Conservation (phyloP, 805 yeast species). For the Tetrapisispora taiwanensis region DNA sequence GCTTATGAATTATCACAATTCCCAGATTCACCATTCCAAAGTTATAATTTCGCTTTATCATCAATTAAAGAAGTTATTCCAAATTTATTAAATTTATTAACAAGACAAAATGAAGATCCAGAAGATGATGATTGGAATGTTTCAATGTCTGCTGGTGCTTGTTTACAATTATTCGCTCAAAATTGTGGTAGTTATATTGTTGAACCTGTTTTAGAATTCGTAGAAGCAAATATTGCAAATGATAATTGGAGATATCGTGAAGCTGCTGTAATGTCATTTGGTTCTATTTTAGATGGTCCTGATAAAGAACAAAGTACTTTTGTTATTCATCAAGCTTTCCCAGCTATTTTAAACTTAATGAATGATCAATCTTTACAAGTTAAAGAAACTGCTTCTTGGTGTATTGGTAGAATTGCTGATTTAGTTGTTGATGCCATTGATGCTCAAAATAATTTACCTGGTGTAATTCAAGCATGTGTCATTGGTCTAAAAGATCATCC, state of each 20-base stretch:
- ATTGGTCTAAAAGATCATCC: constrained; percentile 86
- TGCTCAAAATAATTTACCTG: constrained; percentile 52
- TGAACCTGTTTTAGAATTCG: constrained; percentile 75
- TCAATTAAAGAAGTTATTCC: constrained; percentile 85
- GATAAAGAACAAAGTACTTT: constrained; percentile 56
- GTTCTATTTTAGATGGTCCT: constrained; percentile 93
- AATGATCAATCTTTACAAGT: constrained; percentile 72
- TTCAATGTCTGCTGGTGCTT: constrained; percentile 97
- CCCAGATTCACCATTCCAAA: constrained; percentile 40
- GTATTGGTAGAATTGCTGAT: constrained; percentile 93
- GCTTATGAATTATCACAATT: constrained; percentile 56
- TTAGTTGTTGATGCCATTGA: constrained; percentile 69
- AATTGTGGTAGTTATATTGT: constrained; percentile 80
- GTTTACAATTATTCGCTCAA: constrained; percentile 88
- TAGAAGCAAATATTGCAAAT: constrained; percentile 56
- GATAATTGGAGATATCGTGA: constrained; percentile 79
- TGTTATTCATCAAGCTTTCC: constrained; percentile 72
- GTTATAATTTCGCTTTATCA: constrained; percentile 73
- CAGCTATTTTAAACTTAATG: constrained; percentile 66
- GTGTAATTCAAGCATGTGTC: constrained; percentile 60
- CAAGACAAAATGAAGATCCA: constrained; percentile 84
- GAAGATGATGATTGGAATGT: constrained; percentile 97
- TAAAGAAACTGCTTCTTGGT: constrained; percentile 97
- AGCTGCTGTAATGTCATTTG: constrained; percentile 99
- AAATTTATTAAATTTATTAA: constrained; percentile 65